Evolutionary conservation across 495 filamentous ascomycete genomes (phyloP).

Genomic region (Mycothermus thermophilus): DNA sequence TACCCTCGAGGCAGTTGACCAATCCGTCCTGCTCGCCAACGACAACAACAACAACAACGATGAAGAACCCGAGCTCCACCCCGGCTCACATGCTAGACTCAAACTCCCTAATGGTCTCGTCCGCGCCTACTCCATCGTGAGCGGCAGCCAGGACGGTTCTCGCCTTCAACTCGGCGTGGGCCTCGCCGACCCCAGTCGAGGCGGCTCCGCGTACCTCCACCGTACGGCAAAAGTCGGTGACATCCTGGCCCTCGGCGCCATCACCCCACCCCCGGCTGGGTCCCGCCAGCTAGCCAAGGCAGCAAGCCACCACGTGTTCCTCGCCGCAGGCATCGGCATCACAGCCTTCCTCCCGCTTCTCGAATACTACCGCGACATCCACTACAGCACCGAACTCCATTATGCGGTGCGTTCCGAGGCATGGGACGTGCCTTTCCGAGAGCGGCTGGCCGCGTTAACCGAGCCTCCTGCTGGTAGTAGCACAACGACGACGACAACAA

Average conservation of each 20-base stretch:
- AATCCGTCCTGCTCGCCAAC: constrained; percentile 5
- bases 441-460: constrained; percentile 22
- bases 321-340: constrained; percentile 39
- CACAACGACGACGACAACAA: too few species aligned
- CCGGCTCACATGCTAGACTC: constrained; percentile 31
- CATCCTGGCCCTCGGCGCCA: constrained; percentile 29
- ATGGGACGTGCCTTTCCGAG: constrained; percentile 35
- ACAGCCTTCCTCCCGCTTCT: constrained; percentile 35
- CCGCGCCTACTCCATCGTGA: constrained; percentile 36
- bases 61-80: constrained; percentile 10
- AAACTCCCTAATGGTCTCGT: constrained; percentile 31
- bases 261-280: constrained; percentile 30
- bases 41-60: too few species aligned
- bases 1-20: constrained; percentile 22
- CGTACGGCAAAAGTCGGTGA: constrained; percentile 30
- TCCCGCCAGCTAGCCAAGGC: constrained; percentile 12
- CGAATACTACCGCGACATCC: constrained; percentile 23
- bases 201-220: constrained; percentile 36
- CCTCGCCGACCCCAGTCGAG: constrained; percentile 29
- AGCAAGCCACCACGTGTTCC: constrained; percentile 37
- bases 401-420: constrained; percentile 33
- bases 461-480: too few species aligned
- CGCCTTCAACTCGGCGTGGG: constrained; percentile 37
- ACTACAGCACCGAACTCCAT: constrained; percentile 33
- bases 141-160: too few species aligned